These are phyloP conservation scores for Amanita subjunquillea DNA, from an alignment of 768 basidiomycete species.

Conservation along the genomic window DNA sequence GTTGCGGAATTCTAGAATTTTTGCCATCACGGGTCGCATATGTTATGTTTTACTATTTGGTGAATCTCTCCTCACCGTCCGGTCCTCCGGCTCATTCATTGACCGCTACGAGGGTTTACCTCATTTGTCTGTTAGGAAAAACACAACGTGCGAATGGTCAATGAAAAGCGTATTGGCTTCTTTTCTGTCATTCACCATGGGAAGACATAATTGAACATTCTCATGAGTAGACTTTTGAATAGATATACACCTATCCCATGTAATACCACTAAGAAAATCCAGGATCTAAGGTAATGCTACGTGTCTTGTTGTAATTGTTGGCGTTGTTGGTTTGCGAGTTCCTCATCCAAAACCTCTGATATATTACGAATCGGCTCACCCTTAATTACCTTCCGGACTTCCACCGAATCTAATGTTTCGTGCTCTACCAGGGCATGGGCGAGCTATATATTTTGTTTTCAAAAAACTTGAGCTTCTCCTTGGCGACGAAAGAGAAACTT, in stretches of 20 bases:
- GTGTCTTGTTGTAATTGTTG: not conserved
- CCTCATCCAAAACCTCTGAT: slow-evolving; percentile 54
- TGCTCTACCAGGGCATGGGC: slow-evolving; percentile 90
- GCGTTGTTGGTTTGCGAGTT: slow-evolving; percentile 25
- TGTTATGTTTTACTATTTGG: too few species aligned
- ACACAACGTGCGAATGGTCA: not conserved
- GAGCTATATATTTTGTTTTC: slow-evolving; percentile 38
- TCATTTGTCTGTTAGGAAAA: too few species aligned
- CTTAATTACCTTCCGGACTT: slow-evolving; percentile 77
- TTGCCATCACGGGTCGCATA: too few species aligned
- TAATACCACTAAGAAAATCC: not conserved
- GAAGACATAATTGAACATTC: not conserved
- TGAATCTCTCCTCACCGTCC: too few species aligned
- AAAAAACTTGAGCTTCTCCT: not conserved
- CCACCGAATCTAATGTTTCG: slow-evolving; percentile 82
- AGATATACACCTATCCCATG: not conserved
- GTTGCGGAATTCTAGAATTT: too few species aligned
- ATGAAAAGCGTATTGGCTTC: not conserved
- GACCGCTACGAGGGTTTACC: too few species aligned
- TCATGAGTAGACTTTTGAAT: not conserved
- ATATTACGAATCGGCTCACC: slow-evolving; percentile 73
- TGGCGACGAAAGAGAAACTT: not conserved
- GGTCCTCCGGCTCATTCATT: too few species aligned
- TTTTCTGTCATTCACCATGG: not conserved
- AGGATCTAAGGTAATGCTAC: not conserved